These are phyloP conservation scores for Akanthomyces muscarius DNA, from an alignment of 2,329 filamentous ascomycete species.

Conservation along the genomic window DNA sequence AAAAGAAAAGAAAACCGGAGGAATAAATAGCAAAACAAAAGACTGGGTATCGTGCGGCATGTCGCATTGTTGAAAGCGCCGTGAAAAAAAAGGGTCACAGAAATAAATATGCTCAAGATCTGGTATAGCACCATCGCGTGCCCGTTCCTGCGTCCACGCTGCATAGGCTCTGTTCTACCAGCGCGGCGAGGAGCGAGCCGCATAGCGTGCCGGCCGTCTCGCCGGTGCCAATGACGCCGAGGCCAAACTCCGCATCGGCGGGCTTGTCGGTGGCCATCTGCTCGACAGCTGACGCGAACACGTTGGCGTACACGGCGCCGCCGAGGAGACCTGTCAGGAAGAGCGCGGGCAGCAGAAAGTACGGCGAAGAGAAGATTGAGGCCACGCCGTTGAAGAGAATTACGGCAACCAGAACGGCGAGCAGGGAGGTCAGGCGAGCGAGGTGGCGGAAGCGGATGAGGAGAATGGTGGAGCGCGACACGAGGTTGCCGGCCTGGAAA, in stretches of 20 bases:
- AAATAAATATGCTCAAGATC: neutral
- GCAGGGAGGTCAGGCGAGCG: slow-evolving; percentile 13
- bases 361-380: slow-evolving; percentile 22
- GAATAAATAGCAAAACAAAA: neutral
- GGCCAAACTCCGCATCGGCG: slow-evolving; percentile 26
- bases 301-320: slow-evolving; percentile 29
- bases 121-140: slow-evolving; percentile 28
- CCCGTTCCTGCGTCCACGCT: slow-evolving; percentile 11
- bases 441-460: slow-evolving; percentile 20
- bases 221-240: slow-evolving; percentile 28
- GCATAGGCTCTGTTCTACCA: slow-evolving; percentile 27
- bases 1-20: neutral
- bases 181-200: slow-evolving; percentile 26
- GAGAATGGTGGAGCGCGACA: slow-evolving; percentile 24
- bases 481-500: slow-evolving; percentile 29
- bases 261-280: slow-evolving; percentile 21
- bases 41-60: neutral
- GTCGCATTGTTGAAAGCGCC: slow-evolving; percentile 14
- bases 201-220: slow-evolving; percentile 27
- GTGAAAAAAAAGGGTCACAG: neutral
- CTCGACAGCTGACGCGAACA: slow-evolving; percentile 22
- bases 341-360: slow-evolving; percentile 25
- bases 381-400: slow-evolving; percentile 24
- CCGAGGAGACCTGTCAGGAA: slow-evolving; percentile 27
- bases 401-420: slow-evolving; percentile 16